phyloP scores from a whole-genome alignment of 1,284 basidiomycete species.

The Neotropicomus parvogracilis region DNA sequence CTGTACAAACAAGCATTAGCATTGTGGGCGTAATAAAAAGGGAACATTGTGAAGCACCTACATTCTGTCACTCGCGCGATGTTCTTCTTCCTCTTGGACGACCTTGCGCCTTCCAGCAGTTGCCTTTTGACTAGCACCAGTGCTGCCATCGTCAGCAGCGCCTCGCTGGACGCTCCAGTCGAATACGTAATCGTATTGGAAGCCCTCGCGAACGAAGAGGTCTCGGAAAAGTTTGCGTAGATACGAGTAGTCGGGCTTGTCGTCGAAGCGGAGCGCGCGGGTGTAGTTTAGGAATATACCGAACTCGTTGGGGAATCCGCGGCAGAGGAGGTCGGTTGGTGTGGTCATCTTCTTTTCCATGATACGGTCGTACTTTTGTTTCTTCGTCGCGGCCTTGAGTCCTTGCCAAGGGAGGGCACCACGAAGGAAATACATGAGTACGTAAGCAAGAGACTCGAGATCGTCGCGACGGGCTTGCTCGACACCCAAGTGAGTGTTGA shows the following conservation, averaged over 20 bases:
- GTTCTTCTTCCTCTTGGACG: slow-evolving; percentile 75
- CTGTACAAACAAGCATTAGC: slow-evolving; percentile 37
- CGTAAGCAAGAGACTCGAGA: slow-evolving; percentile 93
- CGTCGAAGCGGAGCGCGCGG: slow-evolving; percentile 93
- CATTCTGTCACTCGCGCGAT: slow-evolving; percentile 75
- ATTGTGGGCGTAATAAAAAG: slow-evolving; percentile 15
- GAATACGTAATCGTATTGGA: slow-evolving; percentile 97
- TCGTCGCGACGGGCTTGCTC: slow-evolving; percentile 96
- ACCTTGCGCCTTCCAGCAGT: slow-evolving; percentile 66
- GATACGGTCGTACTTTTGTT: slow-evolving; percentile 99
- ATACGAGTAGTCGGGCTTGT: slow-evolving; percentile 98
- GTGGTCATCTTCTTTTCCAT: slow-evolving; percentile 99
- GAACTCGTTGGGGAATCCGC: slow-evolving; percentile 96
- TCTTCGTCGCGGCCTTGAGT: slow-evolving; percentile 97
- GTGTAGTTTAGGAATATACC: slow-evolving; percentile 98
- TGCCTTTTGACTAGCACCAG: slow-evolving; percentile 57
- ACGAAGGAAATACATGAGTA: slow-evolving; percentile 98
- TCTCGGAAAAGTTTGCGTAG: slow-evolving; percentile 97
- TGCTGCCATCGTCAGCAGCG: slow-evolving; percentile 60
- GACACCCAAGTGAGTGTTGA: slow-evolving; percentile 98
- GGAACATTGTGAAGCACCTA: slow-evolving; percentile 43
- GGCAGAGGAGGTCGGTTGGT: slow-evolving; percentile 91
- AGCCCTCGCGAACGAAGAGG: slow-evolving; percentile 94
- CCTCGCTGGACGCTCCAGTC: slow-evolving; percentile 92
- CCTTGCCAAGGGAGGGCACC: slow-evolving; percentile 97